These are phyloP conservation scores for Rosa persica DNA, from an alignment of 306 rosid species.

Conservation along the genomic window DNA sequence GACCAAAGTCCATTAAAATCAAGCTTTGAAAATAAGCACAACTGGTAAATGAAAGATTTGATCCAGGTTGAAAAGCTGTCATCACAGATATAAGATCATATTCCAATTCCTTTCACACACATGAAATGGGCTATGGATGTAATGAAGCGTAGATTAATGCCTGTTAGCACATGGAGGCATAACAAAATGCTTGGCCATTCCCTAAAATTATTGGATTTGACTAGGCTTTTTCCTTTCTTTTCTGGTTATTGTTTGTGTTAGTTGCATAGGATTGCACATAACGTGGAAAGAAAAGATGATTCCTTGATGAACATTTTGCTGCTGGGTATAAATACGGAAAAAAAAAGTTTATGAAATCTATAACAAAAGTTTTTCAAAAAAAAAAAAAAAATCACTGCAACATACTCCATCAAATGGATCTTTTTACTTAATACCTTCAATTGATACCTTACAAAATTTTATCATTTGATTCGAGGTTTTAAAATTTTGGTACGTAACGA, in stretches of 20 bases:
- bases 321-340: background rate
- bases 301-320: background rate
- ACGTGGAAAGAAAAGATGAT: background rate
- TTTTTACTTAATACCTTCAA: background rate
- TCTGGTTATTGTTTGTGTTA: background rate
- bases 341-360: too few species aligned
- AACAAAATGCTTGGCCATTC: background rate
- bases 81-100: background rate
- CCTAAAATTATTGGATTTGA: background rate
- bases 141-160: background rate
- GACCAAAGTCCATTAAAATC: background rate
- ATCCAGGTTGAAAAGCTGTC: background rate
- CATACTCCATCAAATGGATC: too few species aligned
- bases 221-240: background rate
- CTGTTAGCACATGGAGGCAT: slow-evolving; percentile 3
- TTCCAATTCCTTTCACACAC: background rate
- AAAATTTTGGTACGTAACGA: background rate
- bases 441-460: background rate
- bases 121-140: background rate
- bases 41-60: background rate
- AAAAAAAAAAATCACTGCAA: too few species aligned
- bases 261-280: background rate
- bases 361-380: too few species aligned
- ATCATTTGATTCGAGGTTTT: background rate
- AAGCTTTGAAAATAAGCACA: background rate